Percentiles rank a stretch among this genome's conserved stretches.
phyloP scores from a whole-genome alignment of 208 protist genomes.

The Crithidia thermophila region DNA sequence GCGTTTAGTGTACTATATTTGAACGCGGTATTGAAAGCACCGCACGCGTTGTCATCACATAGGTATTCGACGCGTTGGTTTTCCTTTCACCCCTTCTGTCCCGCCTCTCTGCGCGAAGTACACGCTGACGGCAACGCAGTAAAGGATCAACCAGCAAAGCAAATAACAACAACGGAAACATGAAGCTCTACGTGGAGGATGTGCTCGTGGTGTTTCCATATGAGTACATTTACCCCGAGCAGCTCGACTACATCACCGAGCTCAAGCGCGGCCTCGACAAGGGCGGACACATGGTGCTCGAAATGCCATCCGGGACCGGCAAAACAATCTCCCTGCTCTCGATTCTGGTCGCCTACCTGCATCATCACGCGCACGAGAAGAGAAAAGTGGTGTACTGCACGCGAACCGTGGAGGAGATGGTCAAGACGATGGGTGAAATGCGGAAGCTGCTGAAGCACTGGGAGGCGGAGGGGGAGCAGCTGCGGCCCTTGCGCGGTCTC shows the following conservation, averaged over 20 bases:
- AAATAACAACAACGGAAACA: constrained; percentile 20
- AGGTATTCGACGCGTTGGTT: no score
- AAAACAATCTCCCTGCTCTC: constrained; percentile 99
- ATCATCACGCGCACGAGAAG: constrained; percentile 90
- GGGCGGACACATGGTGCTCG: constrained; percentile 96
- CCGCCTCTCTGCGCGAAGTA: background rate
- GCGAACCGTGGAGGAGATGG: constrained; percentile 99
- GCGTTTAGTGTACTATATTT: no score
- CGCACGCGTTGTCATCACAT: no score
- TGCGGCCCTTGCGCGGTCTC: constrained; percentile 70
- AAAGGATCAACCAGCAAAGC: background rate
- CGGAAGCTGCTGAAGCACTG: constrained; percentile 83
- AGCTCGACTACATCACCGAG: constrained; percentile 98
- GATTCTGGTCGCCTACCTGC: constrained; percentile 95
- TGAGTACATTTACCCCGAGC: constrained; percentile 99
- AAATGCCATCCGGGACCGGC: constrained; percentile 99
- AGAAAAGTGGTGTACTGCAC: constrained; percentile 99
- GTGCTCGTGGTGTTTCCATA: constrained; percentile 98
- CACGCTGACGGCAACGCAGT: background rate
- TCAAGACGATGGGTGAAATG: constrained; percentile 97
- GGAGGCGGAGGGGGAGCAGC: constrained; percentile 53
- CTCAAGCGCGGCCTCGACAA: constrained; percentile 95
- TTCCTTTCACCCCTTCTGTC: background rate
- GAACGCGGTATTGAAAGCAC: no score
- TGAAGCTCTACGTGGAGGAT: constrained; percentile 97